Percentiles rank a stretch among this genome's conserved stretches.
phyloP scores from a whole-genome alignment of 164 flowering plant genomes.

The Chloranthus sessilifolius region DNA sequence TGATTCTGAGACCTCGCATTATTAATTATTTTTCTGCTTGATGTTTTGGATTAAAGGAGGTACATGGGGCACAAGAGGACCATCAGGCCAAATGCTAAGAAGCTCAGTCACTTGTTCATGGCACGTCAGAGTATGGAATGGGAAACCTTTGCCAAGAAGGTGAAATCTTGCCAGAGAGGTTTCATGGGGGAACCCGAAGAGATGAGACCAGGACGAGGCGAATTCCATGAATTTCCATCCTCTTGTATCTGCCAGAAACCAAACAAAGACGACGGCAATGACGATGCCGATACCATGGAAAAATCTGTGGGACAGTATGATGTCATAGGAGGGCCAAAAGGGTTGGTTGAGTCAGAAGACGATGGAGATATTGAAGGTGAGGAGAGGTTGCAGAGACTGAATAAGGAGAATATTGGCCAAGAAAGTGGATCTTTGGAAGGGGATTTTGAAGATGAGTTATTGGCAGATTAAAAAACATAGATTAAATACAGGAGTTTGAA shows the following conservation, averaged over 20 bases:
- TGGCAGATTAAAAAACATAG: not conserved
- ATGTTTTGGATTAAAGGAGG: slow-evolving; percentile 61
- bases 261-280: not conserved
- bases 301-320: not conserved
- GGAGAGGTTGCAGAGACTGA: slow-evolving; percentile 5
- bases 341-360: slow-evolving; percentile 2
- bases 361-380: slow-evolving; percentile 4
- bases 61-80: slow-evolving; percentile 96
- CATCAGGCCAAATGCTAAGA: slow-evolving; percentile 88
- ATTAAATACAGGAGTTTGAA: too few relatives aligned
- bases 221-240: slow-evolving; percentile 82
- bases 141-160: slow-evolving; percentile 67
- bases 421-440: not conserved
- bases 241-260: slow-evolving; percentile 74
- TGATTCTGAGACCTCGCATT: too few relatives aligned
- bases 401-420: not conserved
- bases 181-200: slow-evolving; percentile 99
- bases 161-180: slow-evolving; percentile 71
- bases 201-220: slow-evolving; percentile 80
- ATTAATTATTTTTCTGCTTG: too few relatives aligned
- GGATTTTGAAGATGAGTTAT: not conserved
- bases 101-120: slow-evolving; percentile 71
- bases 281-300: not conserved
- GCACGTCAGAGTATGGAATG: slow-evolving; percentile 60
- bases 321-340: not conserved